These are phyloP conservation scores for Tieghemiomyces parasiticus DNA, from an alignment of 192 early-diverging fungal species.

Conservation along the genomic window DNA sequence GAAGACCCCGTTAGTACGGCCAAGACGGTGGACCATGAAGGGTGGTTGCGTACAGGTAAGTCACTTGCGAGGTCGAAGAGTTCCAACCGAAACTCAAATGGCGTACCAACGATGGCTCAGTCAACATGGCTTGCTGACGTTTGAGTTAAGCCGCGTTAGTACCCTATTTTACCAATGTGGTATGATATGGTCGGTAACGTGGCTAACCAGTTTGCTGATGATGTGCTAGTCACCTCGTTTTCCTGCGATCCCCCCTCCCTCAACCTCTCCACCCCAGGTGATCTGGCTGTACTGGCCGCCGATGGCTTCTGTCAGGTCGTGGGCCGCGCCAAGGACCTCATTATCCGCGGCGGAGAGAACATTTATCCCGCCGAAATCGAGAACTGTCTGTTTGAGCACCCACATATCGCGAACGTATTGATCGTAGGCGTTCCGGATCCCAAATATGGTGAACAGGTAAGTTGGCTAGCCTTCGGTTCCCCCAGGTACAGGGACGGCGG, in stretches of 20 bases:
- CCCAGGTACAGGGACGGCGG: too few relatives aligned
- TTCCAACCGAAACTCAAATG: too few relatives aligned
- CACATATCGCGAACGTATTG: conserved; percentile 23
- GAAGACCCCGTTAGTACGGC: conserved; percentile 22
- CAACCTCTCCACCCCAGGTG: conserved; percentile 15
- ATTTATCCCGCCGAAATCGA: conserved; percentile 32
- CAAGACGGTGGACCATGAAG: conserved; percentile 20
- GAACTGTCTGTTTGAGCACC: conserved; percentile 24
- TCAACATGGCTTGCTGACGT: too few relatives aligned
- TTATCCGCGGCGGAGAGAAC: conserved; percentile 37
- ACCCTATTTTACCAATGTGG: too few relatives aligned
- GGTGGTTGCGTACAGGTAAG: conserved; percentile 28
- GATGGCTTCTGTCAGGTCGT: conserved; percentile 30
- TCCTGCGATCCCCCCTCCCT: too few relatives aligned
- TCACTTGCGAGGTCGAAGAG: too few relatives aligned
- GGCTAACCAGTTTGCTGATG: too few relatives aligned
- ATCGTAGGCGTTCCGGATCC: conserved; percentile 30
- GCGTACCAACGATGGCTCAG: too few relatives aligned
- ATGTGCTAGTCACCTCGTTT: too few relatives aligned
- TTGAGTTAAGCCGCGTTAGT: too few relatives aligned
- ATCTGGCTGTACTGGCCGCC: conserved; percentile 25
- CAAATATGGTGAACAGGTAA: conserved; percentile 26
- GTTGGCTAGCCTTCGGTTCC: too few relatives aligned
- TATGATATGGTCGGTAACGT: too few relatives aligned
- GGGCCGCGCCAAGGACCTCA: conserved; percentile 32